Conservation (phyloP, 192 early-diverging fungal genomes). For the Backusella circina region DNA sequence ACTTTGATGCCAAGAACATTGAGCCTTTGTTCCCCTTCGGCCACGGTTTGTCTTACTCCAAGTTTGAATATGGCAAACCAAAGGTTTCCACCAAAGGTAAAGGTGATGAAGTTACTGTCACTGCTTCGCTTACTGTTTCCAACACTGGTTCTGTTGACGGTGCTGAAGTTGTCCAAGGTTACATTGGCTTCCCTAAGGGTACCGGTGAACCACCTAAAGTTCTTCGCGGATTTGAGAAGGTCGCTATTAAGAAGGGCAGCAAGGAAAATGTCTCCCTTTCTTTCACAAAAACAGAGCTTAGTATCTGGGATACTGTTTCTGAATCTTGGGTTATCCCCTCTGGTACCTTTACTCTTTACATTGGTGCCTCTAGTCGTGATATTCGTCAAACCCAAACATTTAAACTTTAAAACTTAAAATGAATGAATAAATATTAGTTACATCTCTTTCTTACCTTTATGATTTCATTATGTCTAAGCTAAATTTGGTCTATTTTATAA, state of each 20-base stretch:
- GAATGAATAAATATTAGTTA: too few relatives aligned
- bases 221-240: slow-evolving; percentile 34
- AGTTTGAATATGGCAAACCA: slow-evolving; percentile 46
- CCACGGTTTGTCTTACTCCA: slow-evolving; percentile 64
- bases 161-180: slow-evolving; percentile 32
- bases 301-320: slow-evolving; percentile 37
- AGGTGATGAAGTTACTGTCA: neutral
- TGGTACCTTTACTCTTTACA: slow-evolving; percentile 45
- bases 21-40: slow-evolving; percentile 55
- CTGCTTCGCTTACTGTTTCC: slow-evolving; percentile 28
- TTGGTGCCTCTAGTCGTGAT: slow-evolving; percentile 54
- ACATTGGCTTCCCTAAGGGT: slow-evolving; percentile 33
- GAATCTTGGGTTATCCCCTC: slow-evolving; percentile 40
- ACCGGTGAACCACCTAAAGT: slow-evolving; percentile 37
- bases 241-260: slow-evolving; percentile 9
- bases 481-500: too few relatives aligned
- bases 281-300: slow-evolving; percentile 43
- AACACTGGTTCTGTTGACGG: slow-evolving; percentile 30
- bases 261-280: slow-evolving; percentile 33
- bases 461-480: too few relatives aligned
- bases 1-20: slow-evolving; percentile 44
- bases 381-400: slow-evolving; percentile 26
- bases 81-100: slow-evolving; percentile 1
- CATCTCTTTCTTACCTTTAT: too few relatives aligned
- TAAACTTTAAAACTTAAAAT: neutral